phyloP scores from a whole-genome alignment of 768 basidiomycete genomes.

The Pseudohyphozyma bogoriensis region DNA sequence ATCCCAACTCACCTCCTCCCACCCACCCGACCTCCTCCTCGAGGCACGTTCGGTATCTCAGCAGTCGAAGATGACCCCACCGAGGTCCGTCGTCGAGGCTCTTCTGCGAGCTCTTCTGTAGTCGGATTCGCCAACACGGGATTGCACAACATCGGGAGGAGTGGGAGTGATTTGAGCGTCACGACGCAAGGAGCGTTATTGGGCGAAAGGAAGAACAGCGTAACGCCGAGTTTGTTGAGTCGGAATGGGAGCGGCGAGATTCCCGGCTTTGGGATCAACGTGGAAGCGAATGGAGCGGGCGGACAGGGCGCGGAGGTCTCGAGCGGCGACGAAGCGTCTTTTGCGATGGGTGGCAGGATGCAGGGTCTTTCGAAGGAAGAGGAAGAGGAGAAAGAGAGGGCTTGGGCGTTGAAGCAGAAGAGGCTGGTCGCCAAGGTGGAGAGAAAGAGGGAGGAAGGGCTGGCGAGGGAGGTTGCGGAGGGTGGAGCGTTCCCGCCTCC shows the following conservation, averaged over 20 bases:
- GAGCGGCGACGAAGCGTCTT: too few species aligned
- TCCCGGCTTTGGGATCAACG: too few species aligned
- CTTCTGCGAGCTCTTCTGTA: slow-evolving; percentile 14
- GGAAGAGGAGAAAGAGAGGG: slow-evolving; percentile 5
- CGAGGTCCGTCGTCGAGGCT: slow-evolving; percentile 12
- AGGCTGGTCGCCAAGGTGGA: not conserved
- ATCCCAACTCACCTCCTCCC: not conserved
- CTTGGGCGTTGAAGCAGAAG: slow-evolving; percentile 1
- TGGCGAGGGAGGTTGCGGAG: not conserved
- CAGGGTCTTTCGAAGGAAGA: not conserved
- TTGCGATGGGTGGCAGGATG: not conserved
- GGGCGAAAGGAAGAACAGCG: not conserved
- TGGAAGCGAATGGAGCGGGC: too few species aligned
- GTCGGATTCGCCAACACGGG: too few species aligned
- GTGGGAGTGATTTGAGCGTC: not conserved
- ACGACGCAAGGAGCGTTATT: not conserved
- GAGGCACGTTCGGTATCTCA: slow-evolving; percentile 10
- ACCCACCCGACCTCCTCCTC: not conserved
- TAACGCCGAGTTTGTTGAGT: too few species aligned
- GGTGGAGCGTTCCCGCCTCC: slow-evolving; percentile 18
- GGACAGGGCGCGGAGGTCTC: too few species aligned
- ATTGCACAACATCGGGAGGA: not conserved
- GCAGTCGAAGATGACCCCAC: slow-evolving; percentile 9
- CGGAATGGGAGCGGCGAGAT: not conserved
- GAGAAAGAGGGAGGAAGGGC: not conserved